phyloP scores from a whole-genome alignment of 2,329 filamentous ascomycete species.

The Trichoderma sp. region DNA sequence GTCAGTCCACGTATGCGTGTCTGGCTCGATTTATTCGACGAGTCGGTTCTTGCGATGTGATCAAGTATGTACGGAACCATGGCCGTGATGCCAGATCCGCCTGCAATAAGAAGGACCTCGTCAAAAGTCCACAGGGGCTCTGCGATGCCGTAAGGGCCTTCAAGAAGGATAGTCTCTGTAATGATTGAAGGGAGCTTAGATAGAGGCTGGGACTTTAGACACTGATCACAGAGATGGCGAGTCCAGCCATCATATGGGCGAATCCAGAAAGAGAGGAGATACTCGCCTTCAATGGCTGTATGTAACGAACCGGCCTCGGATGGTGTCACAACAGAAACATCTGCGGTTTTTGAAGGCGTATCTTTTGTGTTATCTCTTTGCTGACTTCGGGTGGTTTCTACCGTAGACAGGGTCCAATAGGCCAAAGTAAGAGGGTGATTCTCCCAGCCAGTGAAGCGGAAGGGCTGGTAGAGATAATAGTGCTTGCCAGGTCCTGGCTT shows the following conservation, averaged over 20 bases:
- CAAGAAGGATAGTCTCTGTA: background rate
- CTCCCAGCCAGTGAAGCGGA: conserved; percentile 37
- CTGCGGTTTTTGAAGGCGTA: background rate
- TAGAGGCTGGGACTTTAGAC: background rate
- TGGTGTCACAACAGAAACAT: background rate
- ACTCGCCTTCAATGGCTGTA: background rate
- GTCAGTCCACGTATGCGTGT: background rate
- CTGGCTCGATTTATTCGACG: background rate
- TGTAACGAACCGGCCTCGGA: background rate
- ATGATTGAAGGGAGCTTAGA: background rate
- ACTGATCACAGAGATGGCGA: background rate
- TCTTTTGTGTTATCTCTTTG: background rate
- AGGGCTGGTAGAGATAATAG: conserved; percentile 40
- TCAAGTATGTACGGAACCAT: conserved; percentile 12
- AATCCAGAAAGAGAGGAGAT: conserved; percentile 10
- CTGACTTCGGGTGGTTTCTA: background rate
- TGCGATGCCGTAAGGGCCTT: background rate
- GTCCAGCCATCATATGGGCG: conserved; percentile 11
- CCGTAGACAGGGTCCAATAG: background rate
- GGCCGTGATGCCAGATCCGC: conserved; percentile 2
- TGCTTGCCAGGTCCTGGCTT: conserved; percentile 36
- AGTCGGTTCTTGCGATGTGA: background rate
- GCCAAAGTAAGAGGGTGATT: conserved; percentile 43
- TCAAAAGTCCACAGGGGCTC: conserved; percentile 1
- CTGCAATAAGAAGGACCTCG: conserved; percentile 3